phyloP scores from a whole-genome alignment of 371 early-diverging fungal species.

The Mortierella sp. region DNA sequence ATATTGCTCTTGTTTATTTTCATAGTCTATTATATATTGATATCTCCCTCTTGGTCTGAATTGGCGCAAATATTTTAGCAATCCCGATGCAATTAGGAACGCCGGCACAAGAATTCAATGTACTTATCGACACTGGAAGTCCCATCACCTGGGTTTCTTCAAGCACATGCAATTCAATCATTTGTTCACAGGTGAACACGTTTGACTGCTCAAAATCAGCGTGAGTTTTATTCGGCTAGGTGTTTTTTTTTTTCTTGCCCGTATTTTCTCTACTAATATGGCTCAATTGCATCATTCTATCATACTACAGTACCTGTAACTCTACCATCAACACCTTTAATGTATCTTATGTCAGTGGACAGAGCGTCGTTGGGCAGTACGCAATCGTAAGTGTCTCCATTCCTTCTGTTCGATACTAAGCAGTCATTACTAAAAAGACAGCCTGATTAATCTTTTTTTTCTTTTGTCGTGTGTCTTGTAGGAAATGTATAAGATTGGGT shows the following conservation, averaged over 20 bases:
- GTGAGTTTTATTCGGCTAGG: constrained; percentile 17
- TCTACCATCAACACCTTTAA: neutral
- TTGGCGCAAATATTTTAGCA: constrained; percentile 10
- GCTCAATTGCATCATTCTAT: no score
- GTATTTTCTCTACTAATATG: neutral
- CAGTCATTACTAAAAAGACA: no score
- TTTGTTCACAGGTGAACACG: constrained; percentile 9
- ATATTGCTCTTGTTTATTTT: neutral
- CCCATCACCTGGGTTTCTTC: constrained; percentile 44
- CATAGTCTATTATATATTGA: no score
- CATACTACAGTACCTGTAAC: neutral
- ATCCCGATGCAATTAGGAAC: constrained; percentile 39
- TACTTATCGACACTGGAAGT: constrained; percentile 50
- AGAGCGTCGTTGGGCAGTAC: constrained; percentile 2
- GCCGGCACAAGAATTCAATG: constrained; percentile 36
- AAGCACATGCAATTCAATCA: constrained; percentile 6
- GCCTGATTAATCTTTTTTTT: neutral
- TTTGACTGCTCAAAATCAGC: constrained; percentile 37
- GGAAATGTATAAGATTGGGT: constrained; percentile 31
- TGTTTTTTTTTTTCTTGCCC: neutral
- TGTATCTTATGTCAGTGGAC: constrained; percentile 30
- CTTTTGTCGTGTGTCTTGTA: neutral
- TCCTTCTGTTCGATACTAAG: neutral
- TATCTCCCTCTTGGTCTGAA: neutral
- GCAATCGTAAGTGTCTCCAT: neutral